Base-by-base conservation (phyloP, 129 eudicot genomes). In the Centaurea solstitialis region DNA sequence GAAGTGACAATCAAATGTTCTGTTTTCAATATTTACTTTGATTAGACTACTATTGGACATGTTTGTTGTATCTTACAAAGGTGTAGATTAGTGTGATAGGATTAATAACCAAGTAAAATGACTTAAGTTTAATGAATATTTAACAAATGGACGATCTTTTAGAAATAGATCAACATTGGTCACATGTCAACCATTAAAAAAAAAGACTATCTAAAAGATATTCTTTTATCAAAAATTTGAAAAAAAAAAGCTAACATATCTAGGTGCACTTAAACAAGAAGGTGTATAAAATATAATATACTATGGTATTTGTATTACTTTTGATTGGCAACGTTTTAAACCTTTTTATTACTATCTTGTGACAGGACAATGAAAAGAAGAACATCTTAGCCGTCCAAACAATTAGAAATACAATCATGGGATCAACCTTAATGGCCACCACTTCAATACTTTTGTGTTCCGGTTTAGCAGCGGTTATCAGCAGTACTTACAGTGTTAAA, bases 401-500 rank as follows among this genome's bases (percentile, higher is more conserved):
- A 17, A 75, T 94, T 0, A 79, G 98, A 30, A 94, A 94, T 88
- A 82, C 92, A 10, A 94, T 94, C 66, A 94, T 94, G 98, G 98
- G 93, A 75, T 82, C 97, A 83, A 94, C 98, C 9, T 72, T 94
- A 39, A 88, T 94, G 96, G 98, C 98, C 65, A 91, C 98, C 7
- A 94, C 97, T 17, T 92, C 98, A 0, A 92, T 94, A 81, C 90
- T 92, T 47, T 88, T 94, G 21, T 87, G 93, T 78, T 88, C 84
- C 0, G 97, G 93, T 64, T 70, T 94, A 15, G 98, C 98, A 3
- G 98, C 97, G 2, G 88, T 94, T 21, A 83, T 92, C 21, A 94
- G 98, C 74, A 94, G 98, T 72, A 94, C 97, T 1, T 94, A 94
- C 80, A 94, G 96, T 85, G 90, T 94, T 30, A 94, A 94, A 50